Base-by-base conservation (phyloP, 345 rosid genomes). In the Gossypioides kirkii region DNA sequence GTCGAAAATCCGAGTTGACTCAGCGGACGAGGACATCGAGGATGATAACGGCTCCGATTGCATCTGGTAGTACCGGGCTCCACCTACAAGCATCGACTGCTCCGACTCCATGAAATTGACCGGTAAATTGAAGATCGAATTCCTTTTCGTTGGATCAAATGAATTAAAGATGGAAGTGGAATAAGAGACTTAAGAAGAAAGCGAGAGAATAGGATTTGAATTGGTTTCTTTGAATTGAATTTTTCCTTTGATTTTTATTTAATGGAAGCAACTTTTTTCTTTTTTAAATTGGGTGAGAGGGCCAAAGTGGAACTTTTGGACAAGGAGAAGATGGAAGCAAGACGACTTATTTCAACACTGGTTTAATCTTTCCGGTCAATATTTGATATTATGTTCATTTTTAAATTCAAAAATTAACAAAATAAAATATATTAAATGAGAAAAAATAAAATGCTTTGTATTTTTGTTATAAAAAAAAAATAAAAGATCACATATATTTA, bases 41-140 rank as follows among this genome's bases (percentile, higher is more conserved):
- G 90, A 69, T 41, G 87, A 74, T 26, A 84, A 61, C 23, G 86
- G 85, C 80, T 94, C 95, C 74, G 86, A 72, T 78, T 87, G 91
- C 95, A 94, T 86, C 86, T 84, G 92, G 64, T 80, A 81, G 80
- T 92, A 92, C 0, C 95, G 87, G 56, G 83, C 85, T 9, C 89
- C 87, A 20, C 83, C 74, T 11, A 81, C 81, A 73, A 78, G 71
- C 86, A 92, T 86, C 80, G 87, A 86, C 86, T 92, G 90, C 87
- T 90, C 97, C 75, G 88, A 88, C 66, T 95, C 86, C 91, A 88
- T 91, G 36, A 7, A 47, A 16, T 28, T 10, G 8, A 17, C 28
- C 6, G 3, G 8, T 42, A 16, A n/a, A 73, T 16, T 9, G 13
- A 25, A 20, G 36, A 55, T 71, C 52, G 5, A 38, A 56, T 18